These are phyloP conservation scores for Rutstroemia sp. DNA, from an alignment of 2,329 filamentous ascomycete genomes.

Conservation along the genomic window DNA sequence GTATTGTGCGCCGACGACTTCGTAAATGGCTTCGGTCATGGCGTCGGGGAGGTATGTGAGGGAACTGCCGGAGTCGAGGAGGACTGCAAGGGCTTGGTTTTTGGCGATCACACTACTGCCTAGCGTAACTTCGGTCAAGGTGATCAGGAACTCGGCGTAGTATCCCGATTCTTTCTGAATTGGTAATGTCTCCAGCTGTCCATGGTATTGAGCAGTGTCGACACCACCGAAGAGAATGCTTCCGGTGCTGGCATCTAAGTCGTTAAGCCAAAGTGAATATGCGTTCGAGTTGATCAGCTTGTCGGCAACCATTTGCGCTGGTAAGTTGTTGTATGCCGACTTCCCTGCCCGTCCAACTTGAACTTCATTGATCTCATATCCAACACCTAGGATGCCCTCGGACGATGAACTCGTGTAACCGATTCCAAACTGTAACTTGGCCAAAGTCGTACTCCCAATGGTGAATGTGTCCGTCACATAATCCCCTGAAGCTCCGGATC, in stretches of 20 bases:
- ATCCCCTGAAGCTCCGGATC: slow-evolving; percentile 67
- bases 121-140: slow-evolving; percentile 51
- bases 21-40: slow-evolving; percentile 47
- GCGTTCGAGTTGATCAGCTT: slow-evolving; percentile 58
- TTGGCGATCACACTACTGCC: slow-evolving; percentile 37
- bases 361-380: slow-evolving; percentile 74
- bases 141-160: slow-evolving; percentile 60
- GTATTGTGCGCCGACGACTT: slow-evolving; percentile 51
- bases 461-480: slow-evolving; percentile 70
- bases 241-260: slow-evolving; percentile 57
- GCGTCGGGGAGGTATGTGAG: slow-evolving; percentile 58
- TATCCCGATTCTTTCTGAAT: slow-evolving; percentile 46
- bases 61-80: slow-evolving; percentile 65
- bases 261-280: slow-evolving; percentile 71
- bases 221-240: slow-evolving; percentile 70
- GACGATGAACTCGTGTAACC: slow-evolving; percentile 54
- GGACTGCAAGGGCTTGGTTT: slow-evolving; percentile 49
- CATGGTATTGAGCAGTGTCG: slow-evolving; percentile 57
- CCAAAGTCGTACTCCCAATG: slow-evolving; percentile 47
- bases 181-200: slow-evolving; percentile 58
- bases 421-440: slow-evolving; percentile 62
- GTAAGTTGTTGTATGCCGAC: slow-evolving; percentile 59
- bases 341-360: slow-evolving; percentile 51
- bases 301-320: slow-evolving; percentile 52
- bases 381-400: slow-evolving; percentile 79